A percentile compares a stretch with the other conserved stretches of the same genome.
Evolutionary conservation across 495 filamentous ascomycete genomes (phyloP).

Genomic region (Aeminium ludgeri): DNA sequence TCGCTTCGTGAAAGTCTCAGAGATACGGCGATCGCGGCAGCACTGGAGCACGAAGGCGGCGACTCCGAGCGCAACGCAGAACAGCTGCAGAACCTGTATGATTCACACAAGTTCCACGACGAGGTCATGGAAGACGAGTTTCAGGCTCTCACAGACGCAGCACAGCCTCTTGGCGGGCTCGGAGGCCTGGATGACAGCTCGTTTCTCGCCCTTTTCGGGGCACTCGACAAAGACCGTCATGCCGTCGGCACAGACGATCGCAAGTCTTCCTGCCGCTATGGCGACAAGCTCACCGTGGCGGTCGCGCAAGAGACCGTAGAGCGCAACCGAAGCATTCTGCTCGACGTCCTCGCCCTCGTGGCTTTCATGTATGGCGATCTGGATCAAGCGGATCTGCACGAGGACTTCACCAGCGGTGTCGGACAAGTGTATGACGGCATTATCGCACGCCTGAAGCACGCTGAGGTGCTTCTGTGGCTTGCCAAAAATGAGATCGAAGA

Average conservation of each 20-base stretch:
- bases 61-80: slow-evolving; percentile 22
- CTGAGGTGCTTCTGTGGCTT: slow-evolving; percentile 71
- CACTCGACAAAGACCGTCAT: slow-evolving; percentile 21
- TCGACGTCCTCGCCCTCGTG: slow-evolving; percentile 67
- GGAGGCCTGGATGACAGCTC: slow-evolving; percentile 34
- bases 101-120: slow-evolving; percentile 52
- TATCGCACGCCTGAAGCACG: slow-evolving; percentile 48
- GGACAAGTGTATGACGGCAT: slow-evolving; percentile 46
- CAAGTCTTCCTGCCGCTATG: slow-evolving; percentile 36
- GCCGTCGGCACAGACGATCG: slow-evolving; percentile 25
- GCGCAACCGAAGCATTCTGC: slow-evolving; percentile 48
- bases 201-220: slow-evolving; percentile 34
- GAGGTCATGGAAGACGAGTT: slow-evolving; percentile 59
- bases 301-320: slow-evolving; percentile 64
- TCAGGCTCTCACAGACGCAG: slow-evolving; percentile 22
- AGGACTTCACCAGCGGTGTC: slow-evolving; percentile 42
- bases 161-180: slow-evolving; percentile 40
- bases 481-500: slow-evolving; percentile 32
- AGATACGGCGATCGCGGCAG: not conserved
- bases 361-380: slow-evolving; percentile 68
- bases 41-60: not conserved
- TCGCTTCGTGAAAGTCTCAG: not conserved
- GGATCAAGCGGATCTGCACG: slow-evolving; percentile 45
- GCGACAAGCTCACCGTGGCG: slow-evolving; percentile 51
- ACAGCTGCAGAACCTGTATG: slow-evolving; percentile 53